phyloP scores from a whole-genome alignment of 179 eudicot genomes.

The Silene noctiflora region DNA sequence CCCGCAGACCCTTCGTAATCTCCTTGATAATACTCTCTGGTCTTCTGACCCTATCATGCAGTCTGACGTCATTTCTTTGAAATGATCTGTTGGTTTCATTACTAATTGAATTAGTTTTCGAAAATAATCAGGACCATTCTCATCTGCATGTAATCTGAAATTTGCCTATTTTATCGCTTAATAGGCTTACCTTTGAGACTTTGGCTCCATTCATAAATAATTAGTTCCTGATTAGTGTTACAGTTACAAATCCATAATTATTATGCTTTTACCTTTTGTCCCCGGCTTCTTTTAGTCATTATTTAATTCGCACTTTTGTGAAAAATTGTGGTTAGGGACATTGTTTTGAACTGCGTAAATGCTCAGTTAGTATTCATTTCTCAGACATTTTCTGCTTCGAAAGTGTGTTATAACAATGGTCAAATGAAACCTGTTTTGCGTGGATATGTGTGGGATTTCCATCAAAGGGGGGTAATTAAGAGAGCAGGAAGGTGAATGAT shows the following conservation, averaged over 20 bases:
- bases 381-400: neutral
- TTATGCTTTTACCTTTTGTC: neutral
- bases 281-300: neutral
- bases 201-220: neutral
- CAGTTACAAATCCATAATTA: neutral
- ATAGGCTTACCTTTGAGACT: neutral
- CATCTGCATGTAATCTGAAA: neutral
- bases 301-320: neutral
- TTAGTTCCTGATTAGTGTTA: neutral
- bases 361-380: neutral
- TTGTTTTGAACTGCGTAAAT: neutral
- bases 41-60: no score
- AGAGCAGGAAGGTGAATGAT: neutral
- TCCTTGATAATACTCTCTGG: no score
- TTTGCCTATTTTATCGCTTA: neutral
- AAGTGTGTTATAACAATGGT: neutral
- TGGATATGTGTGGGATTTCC: neutral
- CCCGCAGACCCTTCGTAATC: no score
- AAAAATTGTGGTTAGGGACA: neutral
- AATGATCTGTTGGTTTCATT: neutral
- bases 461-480: neutral
- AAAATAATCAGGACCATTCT: neutral
- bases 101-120: neutral
- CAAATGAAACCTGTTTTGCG: neutral
- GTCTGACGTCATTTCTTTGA: no score